Conservation (phyloP, 2,329 filamentous ascomycete species). For the Cercospora sp. region DNA sequence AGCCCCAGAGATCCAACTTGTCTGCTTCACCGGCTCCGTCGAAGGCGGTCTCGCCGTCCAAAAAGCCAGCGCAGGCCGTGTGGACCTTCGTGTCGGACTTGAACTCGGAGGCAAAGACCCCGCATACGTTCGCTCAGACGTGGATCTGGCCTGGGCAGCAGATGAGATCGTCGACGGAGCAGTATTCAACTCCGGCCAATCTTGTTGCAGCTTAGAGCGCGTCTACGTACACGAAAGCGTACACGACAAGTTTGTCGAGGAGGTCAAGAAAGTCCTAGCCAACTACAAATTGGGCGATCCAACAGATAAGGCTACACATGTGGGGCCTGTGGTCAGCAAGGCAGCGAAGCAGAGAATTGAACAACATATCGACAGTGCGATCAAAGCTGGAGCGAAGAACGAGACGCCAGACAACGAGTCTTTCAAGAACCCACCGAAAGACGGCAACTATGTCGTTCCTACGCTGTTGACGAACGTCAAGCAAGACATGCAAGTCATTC, state of each 20-base stretch:
- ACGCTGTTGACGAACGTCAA: constrained; percentile 77
- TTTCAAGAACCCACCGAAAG: constrained; percentile 69
- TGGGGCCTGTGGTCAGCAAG: constrained; percentile 87
- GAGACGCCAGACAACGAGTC: constrained; percentile 78
- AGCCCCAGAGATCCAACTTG: constrained; percentile 71
- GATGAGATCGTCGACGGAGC: constrained; percentile 93
- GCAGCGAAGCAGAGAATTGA: constrained; percentile 73
- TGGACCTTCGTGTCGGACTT: constrained; percentile 76
- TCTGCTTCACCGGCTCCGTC: constrained; percentile 94
- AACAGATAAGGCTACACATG: constrained; percentile 71
- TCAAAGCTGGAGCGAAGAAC: constrained; percentile 80
- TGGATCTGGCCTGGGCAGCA: constrained; percentile 86
- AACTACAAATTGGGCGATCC: constrained; percentile 88
- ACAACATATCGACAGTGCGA: constrained; percentile 76
- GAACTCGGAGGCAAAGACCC: constrained; percentile 95
- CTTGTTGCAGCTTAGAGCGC: constrained; percentile 89
- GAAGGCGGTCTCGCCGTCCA: constrained; percentile 84
- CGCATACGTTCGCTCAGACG: constrained; percentile 81
- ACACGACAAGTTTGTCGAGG: constrained; percentile 78
- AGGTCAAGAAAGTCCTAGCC: constrained; percentile 73
- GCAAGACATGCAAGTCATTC: constrained; percentile 86
- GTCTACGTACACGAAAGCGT: constrained; percentile 87
- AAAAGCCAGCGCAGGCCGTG: constrained; percentile 76
- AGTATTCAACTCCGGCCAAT: constrained; percentile 98
- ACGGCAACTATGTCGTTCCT: constrained; percentile 86